phyloP scores from a whole-genome alignment of 805 yeast genomes.

The Alloascoidea africana region DNA sequence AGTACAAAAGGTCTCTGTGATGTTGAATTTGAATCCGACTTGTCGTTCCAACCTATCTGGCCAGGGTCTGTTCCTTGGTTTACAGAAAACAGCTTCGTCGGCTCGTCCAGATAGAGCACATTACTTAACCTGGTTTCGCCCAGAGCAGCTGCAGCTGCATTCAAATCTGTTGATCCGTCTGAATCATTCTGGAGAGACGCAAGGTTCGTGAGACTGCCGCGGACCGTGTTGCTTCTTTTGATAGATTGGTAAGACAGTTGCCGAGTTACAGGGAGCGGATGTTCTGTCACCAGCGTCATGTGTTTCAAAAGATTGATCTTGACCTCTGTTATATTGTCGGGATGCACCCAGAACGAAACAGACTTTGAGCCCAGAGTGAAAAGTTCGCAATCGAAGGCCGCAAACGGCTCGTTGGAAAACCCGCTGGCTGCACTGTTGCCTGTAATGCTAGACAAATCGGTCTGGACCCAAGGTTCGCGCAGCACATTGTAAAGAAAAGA shows the following conservation, averaged over 20 bases:
- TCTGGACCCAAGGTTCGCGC: constrained; percentile 16
- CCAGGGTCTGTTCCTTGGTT: constrained; percentile 24
- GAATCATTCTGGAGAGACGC: constrained; percentile 5
- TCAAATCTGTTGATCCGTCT: constrained; percentile 2
- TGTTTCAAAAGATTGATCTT: constrained; percentile 29
- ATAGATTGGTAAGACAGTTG: no score
- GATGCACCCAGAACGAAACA: constrained; percentile 38
- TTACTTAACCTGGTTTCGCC: constrained; percentile 10
- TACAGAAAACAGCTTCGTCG: constrained; percentile 19
- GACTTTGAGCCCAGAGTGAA: constrained; percentile 18
- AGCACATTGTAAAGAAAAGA: constrained; percentile 37
- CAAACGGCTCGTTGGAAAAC: background rate
- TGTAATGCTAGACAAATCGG: constrained; percentile 9
- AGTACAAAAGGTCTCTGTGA: constrained; percentile 11
- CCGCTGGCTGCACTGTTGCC: no score
- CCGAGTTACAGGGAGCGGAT: no score
- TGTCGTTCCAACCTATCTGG: constrained; percentile 13
- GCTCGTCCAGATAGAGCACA: constrained; percentile 21
- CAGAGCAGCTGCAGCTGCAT: constrained; percentile 3
- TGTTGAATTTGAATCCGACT: background rate
- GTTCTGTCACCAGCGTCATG: constrained; percentile 21
- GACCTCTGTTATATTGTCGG: constrained; percentile 39
- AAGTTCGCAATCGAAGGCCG: constrained; percentile 18
- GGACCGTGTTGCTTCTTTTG: no score
- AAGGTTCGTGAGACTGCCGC: no score